phyloP scores from a whole-genome alignment of 768 basidiomycete species.

The Tulasnella calospora region DNA sequence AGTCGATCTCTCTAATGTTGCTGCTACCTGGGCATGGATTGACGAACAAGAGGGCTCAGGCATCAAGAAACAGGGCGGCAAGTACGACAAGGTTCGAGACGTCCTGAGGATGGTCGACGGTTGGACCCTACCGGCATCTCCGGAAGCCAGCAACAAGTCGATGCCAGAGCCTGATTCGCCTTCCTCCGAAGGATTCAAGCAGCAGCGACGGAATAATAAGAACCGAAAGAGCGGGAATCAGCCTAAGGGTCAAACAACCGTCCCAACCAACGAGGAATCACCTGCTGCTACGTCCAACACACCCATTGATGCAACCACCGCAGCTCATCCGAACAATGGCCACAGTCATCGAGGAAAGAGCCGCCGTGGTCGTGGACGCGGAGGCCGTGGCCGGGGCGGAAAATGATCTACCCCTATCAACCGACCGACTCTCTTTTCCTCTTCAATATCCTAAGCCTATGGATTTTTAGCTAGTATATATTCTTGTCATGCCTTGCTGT shows the following conservation, averaged over 20 bases:
- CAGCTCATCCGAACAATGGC: background rate
- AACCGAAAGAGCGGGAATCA: background rate
- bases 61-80: constrained; percentile 34
- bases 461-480: background rate
- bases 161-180: background rate
- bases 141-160: background rate
- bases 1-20: constrained; percentile 47
- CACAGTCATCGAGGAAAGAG: background rate
- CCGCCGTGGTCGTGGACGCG: background rate
- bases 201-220: background rate
- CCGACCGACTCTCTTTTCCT: background rate
- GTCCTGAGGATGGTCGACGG: constrained; percentile 51
- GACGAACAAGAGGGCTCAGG: background rate
- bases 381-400: background rate
- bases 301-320: background rate
- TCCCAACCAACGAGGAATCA: background rate
- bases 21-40: constrained; percentile 48
- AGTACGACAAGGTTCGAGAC: constrained; percentile 49
- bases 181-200: background rate
- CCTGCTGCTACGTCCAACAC: background rate
- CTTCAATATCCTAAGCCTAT: background rate
- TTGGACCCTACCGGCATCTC: constrained; percentile 46
- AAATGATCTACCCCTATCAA: background rate
- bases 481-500: background rate
- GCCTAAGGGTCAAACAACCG: background rate